Evolutionary conservation across 495 filamentous ascomycete genomes (phyloP).

Genomic region (Trichoderma asperelloides): DNA sequence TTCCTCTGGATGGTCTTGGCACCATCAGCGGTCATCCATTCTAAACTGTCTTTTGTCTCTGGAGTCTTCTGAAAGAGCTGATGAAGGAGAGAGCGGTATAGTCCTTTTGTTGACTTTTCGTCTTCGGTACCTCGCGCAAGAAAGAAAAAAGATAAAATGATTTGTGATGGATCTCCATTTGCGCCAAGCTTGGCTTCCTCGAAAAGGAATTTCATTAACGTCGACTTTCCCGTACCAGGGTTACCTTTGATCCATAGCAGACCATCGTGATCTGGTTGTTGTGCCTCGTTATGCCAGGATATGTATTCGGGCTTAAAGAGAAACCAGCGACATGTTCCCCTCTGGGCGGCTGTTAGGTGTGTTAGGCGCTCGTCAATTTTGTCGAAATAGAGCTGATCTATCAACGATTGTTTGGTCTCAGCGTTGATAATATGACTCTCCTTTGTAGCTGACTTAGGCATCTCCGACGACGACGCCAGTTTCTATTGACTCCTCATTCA

Average conservation of each 20-base stretch:
- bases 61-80: constrained; percentile 13
- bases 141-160: constrained; percentile 43
- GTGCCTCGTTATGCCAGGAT: constrained; percentile 26
- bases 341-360: constrained; percentile 16
- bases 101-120: constrained; percentile 36
- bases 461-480: neutral
- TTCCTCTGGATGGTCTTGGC: neutral
- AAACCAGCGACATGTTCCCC: constrained; percentile 38
- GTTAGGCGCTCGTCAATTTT: constrained; percentile 25
- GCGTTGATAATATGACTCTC: neutral
- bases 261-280: constrained; percentile 29
- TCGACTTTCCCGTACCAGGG: constrained; percentile 47
- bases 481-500: neutral
- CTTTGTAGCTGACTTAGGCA: neutral
- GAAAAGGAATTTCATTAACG: constrained; percentile 40
- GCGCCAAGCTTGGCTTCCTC: constrained; percentile 13
- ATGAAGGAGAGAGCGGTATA: constrained; percentile 39
- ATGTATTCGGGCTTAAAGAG: constrained; percentile 27
- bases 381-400: constrained; percentile 21
- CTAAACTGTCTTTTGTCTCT: neutral
- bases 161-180: neutral
- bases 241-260: constrained; percentile 48
- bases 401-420: neutral
- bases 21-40: neutral
- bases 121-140: constrained; percentile 36